A percentile compares a stretch with the other conserved stretches of the same genome.
phyloP scores from a whole-genome alignment of 257 asterid species.

The Eustoma russellianum region DNA sequence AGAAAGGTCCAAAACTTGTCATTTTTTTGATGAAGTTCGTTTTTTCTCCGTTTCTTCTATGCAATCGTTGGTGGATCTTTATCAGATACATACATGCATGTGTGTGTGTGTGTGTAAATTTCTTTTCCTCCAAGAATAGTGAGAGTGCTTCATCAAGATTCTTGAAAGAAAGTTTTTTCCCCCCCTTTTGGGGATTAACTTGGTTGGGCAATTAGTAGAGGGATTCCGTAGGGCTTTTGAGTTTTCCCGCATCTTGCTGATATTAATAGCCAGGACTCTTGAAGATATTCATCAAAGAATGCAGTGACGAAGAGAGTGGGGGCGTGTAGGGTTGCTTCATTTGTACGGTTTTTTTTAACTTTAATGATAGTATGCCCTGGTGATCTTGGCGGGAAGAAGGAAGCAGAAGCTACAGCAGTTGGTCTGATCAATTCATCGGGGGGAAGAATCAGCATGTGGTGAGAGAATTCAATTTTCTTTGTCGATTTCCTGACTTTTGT shows the following conservation, averaged over 20 bases:
- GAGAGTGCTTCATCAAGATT: slow-evolving; percentile 18
- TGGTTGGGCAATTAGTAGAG: slow-evolving; percentile 1
- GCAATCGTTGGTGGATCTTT: too few species aligned
- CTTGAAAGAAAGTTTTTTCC: slow-evolving; percentile 8
- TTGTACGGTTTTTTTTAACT: slow-evolving; percentile 31
- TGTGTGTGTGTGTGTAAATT: too few species aligned
- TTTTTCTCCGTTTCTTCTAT: too few species aligned
- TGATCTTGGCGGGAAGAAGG: slow-evolving; percentile 28
- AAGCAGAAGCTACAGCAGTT: slow-evolving; percentile 29
- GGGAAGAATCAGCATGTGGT: slow-evolving; percentile 52
- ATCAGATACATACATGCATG: too few species aligned
- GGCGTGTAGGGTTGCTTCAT: slow-evolving; percentile 28
- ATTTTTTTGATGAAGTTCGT: background rate
- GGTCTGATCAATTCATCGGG: slow-evolving; percentile 32
- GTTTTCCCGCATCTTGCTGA: slow-evolving; percentile 19
- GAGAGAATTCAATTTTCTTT: background rate
- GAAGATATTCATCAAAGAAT: slow-evolving; percentile 37
- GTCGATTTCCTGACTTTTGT: too few species aligned
- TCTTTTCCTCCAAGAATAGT: slow-evolving; percentile 9
- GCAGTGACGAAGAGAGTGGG: slow-evolving; percentile 27
- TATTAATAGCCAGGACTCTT: slow-evolving; percentile 32
- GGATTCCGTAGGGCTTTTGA: slow-evolving; percentile 12
- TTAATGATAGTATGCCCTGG: slow-evolving; percentile 19
- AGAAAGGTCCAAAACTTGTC: slow-evolving; percentile 10
- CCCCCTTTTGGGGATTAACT: slow-evolving; percentile 16